phyloP scores from a whole-genome alignment of 345 rosid genomes.

The Populus simonii region DNA sequence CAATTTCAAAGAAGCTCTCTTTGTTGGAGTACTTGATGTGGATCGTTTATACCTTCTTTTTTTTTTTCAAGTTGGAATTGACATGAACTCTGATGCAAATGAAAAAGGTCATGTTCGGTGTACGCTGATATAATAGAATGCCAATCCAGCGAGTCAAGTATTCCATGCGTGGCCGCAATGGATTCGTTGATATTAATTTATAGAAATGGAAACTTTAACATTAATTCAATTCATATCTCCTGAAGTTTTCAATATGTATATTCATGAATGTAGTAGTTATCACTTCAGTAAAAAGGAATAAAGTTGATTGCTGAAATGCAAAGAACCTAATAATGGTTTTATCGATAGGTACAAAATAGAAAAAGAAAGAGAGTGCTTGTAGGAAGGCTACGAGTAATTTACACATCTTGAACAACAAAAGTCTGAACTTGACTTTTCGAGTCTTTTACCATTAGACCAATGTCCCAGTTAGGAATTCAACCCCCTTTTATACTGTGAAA shows the following conservation, averaged over 20 bases:
- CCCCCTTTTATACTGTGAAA: neutral
- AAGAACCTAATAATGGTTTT: no score
- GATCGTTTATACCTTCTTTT: neutral
- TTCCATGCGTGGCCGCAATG: neutral
- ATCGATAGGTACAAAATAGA: no score
- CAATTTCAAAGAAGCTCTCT: slow-evolving; percentile 6
- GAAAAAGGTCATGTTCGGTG: neutral
- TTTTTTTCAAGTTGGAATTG: neutral
- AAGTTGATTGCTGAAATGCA: no score
- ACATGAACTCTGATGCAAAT: neutral
- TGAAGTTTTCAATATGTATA: no score
- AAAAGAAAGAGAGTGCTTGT: no score
- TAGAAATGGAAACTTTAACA: no score
- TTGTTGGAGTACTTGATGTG: neutral
- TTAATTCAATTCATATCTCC: no score
- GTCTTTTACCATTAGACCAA: neutral
- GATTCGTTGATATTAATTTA: neutral
- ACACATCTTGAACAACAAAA: neutral
- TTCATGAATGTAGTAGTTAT: no score
- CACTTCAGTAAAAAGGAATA: no score
- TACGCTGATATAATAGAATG: neutral
- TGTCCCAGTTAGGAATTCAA: neutral
- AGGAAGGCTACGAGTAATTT: no score
- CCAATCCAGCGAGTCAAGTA: neutral
- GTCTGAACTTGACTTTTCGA: neutral